Conservation (phyloP, 2,329 filamentous ascomycete species). For the Cercospora nicotianae region DNA sequence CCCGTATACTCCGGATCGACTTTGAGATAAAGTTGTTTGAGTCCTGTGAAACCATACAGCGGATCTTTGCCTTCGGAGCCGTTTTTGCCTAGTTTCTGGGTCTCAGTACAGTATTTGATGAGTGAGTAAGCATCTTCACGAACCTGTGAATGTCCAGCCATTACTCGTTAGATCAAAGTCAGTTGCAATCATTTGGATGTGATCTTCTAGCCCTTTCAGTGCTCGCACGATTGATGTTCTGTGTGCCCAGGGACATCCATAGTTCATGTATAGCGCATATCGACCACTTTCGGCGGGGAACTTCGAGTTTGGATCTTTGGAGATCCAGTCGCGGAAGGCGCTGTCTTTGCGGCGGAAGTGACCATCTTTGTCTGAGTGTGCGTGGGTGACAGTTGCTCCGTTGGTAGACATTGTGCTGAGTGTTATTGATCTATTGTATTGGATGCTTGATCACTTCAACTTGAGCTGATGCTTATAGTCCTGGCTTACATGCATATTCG, state of each 20-base stretch:
- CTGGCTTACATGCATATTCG: not conserved
- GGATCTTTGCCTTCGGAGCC: constrained; percentile 59
- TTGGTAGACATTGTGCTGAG: not conserved
- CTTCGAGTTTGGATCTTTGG: constrained; percentile 50
- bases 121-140: no score
- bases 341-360: constrained; percentile 56
- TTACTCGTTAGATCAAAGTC: constrained; percentile 42
- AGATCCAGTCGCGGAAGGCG: constrained; percentile 58
- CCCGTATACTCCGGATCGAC: constrained; percentile 66
- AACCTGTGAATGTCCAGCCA: constrained; percentile 72
- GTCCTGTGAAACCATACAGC: constrained; percentile 64
- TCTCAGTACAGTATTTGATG: no score
- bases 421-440: not conserved
- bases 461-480: not conserved
- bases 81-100: no score
- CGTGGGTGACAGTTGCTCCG: constrained; percentile 11
- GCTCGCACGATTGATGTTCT: constrained; percentile 49
- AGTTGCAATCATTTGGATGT: constrained; percentile 52
- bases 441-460: not conserved
- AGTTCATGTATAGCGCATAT: constrained; percentile 62
- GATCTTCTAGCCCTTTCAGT: constrained; percentile 53
- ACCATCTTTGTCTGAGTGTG: constrained; percentile 47
- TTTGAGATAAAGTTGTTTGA: constrained; percentile 72
- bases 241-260: constrained; percentile 64
- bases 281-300: constrained; percentile 61